Base-by-base conservation (phyloP, 192 early-diverging fungal genomes). In the Geosiphon pyriformis region DNA sequence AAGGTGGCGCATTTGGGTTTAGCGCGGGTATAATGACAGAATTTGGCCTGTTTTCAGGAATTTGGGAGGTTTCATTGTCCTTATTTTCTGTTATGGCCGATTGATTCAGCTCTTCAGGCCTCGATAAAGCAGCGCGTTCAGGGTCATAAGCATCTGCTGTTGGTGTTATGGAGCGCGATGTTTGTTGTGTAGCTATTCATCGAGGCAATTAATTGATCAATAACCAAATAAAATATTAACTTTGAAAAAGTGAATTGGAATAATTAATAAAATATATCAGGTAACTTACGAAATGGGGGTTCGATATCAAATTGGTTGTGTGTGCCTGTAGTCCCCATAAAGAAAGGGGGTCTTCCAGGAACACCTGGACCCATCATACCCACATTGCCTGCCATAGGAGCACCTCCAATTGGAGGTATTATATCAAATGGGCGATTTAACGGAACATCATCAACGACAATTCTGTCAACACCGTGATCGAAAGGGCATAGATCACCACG, bases 401-500 rank as follows among this genome's bases (percentile, higher is more conserved):
- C 65, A 69, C 61, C 64, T 56, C 69, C 63, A 33, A 76, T 68
- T 35, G 68, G 65, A 22, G 54, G 42, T 61, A 78, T 74, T 54
- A 74, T 72, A 10, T 74, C 70, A 61, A 78, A 78, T 30, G 65
- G 72, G 18, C 70, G 59, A 66, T 77, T 78, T 52, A 68, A 73
- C 2, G 68, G 62, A 34, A 75, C 70, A 20, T 85, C 82, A 59
- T 88, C 88, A 0, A 89, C 73, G 35, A 90, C 78, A 35, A 88
- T 91, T 60, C 80, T 76, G 70, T 88, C 84, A 22, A 78, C 74
- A 3, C 86, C 83, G 65, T 93, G 92, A 74, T 90, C 88, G 69
- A 80, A 93, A 0, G 84, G 87, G 61, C 92, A 93, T 51, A 82
- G 68, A 34, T 92, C 85, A n/a, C 91, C 92, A 51, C 90, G 84